Base-by-base conservation (phyloP, 495 filamentous ascomycete genomes). In the Annulohypoxylon maeteangense region DNA sequence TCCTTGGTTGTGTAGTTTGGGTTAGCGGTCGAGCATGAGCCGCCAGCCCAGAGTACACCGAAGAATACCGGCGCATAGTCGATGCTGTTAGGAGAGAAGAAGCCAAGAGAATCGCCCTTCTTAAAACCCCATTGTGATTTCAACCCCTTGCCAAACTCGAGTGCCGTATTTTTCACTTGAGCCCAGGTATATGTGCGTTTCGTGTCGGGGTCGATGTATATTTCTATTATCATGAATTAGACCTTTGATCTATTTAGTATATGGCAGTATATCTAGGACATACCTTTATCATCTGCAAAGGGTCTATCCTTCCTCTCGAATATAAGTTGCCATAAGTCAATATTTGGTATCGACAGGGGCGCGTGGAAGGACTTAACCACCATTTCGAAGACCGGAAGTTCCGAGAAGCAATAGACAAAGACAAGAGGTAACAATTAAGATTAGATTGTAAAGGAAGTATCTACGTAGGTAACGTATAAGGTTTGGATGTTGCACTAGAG, bases 1-100 rank as follows among this genome's bases (percentile, higher is more conserved):
- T 98, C 95, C 6, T 97, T 89, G 22, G 84, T 87, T 1, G 91
- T 96, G 80, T 98, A 98, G 1, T 87, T 87, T 22, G 95, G 94
- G 76, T 98, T 98, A 10, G 93, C 93, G 0, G 95, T 92, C 2
- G 90, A 93, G 16, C 93, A 76, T 53, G 90, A 82, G 18, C 92
- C 95, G 48, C 94, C 95, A 0, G 94, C 91, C 91, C 93, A 98
- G 71, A 91, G 88, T 8, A 87, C 82, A 22, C 94, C 95, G 85
- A 92, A 94, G 76, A 84, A 92, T 51, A 95, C 78, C 3, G 84
- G 80, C 18, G 90, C 85, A 32, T 88, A 88, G 76, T 95, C 92
- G 71, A 95, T 89, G 74, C 85, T 87, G 75, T 95, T 97, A 47
- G 92, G 90, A 2, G 89, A 88, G 76, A 83, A 87, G 42, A 95